phyloP scores from a whole-genome alignment of 225 moss, liverwort and hornwort genomes.

The Climacium dendroides region DNA sequence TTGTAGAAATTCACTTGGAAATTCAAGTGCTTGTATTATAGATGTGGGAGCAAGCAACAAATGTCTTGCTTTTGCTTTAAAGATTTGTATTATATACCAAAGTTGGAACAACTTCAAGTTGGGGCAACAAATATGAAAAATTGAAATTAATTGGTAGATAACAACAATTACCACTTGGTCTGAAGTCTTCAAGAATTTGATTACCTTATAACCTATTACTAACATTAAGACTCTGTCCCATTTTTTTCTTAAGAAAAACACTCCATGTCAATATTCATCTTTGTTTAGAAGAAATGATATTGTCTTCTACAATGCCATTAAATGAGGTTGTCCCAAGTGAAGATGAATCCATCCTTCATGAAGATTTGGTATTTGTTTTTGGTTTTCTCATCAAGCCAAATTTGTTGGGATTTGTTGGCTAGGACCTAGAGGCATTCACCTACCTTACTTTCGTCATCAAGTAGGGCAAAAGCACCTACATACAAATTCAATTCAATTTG shows the following conservation, averaged over 20 bases:
- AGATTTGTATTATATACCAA: background rate
- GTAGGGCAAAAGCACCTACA: background rate
- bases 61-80: background rate
- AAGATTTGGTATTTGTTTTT: background rate
- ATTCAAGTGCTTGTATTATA: background rate
- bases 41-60: background rate
- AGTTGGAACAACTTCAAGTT: background rate
- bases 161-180: background rate
- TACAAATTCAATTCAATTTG: background rate
- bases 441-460: slow-evolving; percentile 6
- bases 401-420: background rate
- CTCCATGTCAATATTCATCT: too few relatives aligned
- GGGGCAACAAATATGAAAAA: too few relatives aligned
- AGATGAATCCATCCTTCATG: background rate
- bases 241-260: background rate
- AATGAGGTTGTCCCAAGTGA: background rate
- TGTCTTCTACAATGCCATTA: background rate
- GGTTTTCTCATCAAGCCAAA: slow-evolving; percentile 4
- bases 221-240: background rate
- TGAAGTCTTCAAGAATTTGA: background rate
- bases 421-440: slow-evolving; percentile 14
- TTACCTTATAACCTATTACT: background rate
- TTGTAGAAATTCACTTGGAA: background rate
- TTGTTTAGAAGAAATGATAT: background rate
- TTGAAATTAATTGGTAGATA: background rate